These are phyloP conservation scores for Dichomitus squalens DNA, from an alignment of 1,284 basidiomycete genomes.

Conservation along the genomic window DNA sequence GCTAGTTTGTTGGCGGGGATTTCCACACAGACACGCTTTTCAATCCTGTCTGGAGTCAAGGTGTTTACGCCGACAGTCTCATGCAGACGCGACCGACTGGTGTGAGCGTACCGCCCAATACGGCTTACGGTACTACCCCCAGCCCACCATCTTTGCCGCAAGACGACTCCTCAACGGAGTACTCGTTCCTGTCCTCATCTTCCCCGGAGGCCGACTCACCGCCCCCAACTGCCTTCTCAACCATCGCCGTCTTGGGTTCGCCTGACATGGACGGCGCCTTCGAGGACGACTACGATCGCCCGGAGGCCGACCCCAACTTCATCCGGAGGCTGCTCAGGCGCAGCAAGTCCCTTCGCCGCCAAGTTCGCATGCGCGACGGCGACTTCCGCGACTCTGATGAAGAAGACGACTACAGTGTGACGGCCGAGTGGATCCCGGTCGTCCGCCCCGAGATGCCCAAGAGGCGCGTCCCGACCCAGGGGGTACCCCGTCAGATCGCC, in stretches of 20 bases:
- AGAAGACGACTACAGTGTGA: constrained; percentile 3
- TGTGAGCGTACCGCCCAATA: background rate
- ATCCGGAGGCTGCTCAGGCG: constrained; percentile 3
- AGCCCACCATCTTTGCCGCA: constrained; percentile 7
- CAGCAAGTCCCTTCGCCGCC: constrained; percentile 6
- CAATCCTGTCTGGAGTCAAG: background rate
- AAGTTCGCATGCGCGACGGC: constrained; percentile 15
- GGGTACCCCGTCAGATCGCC: background rate
- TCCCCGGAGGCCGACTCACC: constrained; percentile 3
- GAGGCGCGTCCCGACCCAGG: background rate
- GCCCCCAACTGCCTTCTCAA: constrained; percentile 12
- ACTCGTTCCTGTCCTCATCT: background rate
- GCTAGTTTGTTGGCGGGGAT: background rate
- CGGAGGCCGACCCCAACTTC: constrained; percentile 11
- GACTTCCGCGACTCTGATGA: constrained; percentile 13
- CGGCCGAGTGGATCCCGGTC: background rate
- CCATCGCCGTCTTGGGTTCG: constrained; percentile 14
- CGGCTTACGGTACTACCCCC: background rate
- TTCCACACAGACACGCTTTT: background rate
- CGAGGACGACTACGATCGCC: constrained; percentile 12
- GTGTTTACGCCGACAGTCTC: too few relatives aligned
- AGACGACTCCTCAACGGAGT: constrained; percentile 9
- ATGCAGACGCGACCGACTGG: background rate
- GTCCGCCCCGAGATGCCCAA: background rate
- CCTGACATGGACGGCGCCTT: constrained; percentile 7